phyloP scores from a whole-genome alignment of 2,329 filamentous ascomycete species.

The Diaporthe nobilis region DNA sequence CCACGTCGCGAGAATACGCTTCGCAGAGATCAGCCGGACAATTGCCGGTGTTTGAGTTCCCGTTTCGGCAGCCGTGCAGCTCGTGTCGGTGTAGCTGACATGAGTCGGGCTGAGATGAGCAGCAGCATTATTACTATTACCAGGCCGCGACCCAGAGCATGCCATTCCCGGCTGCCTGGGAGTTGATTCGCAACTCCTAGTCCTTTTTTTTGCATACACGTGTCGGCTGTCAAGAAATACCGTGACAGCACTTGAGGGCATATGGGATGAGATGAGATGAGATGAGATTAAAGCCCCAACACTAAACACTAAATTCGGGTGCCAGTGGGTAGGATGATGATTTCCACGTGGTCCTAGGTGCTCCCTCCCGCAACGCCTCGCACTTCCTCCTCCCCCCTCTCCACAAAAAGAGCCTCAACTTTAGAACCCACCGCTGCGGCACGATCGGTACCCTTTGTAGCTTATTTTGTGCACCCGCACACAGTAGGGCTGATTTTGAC shows the following conservation, averaged over 20 bases:
- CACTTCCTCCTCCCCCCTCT: not conserved
- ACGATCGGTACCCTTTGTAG: constrained; percentile 19
- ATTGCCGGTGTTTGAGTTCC: constrained; percentile 11
- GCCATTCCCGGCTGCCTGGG: not conserved
- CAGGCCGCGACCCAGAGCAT: not conserved
- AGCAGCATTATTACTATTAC: not conserved
- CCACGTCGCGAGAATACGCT: constrained; percentile 8
- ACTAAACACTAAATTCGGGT: constrained; percentile 19
- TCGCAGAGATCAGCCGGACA: constrained; percentile 13
- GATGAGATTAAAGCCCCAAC: constrained; percentile 1
- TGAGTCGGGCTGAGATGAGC: constrained; percentile 26
- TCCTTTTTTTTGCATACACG: not conserved
- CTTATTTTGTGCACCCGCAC: constrained; percentile 30
- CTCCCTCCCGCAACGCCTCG: not conserved
- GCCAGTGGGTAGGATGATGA: not conserved
- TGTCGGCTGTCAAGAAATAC: not conserved
- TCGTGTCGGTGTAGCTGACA: constrained; percentile 26
- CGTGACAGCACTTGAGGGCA: not conserved
- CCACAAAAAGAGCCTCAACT: constrained; percentile 30
- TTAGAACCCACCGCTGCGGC: constrained; percentile 24
- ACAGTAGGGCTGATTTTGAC: constrained; percentile 21
- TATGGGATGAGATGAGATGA: constrained; percentile 24
- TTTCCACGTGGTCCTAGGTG: constrained; percentile 15
- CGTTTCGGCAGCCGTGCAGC: constrained; percentile 20
- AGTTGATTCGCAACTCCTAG: not conserved